Evolutionary conservation across 2,329 filamentous ascomycete genomes (phyloP).

Genomic region (Ascochyta rabiei): DNA sequence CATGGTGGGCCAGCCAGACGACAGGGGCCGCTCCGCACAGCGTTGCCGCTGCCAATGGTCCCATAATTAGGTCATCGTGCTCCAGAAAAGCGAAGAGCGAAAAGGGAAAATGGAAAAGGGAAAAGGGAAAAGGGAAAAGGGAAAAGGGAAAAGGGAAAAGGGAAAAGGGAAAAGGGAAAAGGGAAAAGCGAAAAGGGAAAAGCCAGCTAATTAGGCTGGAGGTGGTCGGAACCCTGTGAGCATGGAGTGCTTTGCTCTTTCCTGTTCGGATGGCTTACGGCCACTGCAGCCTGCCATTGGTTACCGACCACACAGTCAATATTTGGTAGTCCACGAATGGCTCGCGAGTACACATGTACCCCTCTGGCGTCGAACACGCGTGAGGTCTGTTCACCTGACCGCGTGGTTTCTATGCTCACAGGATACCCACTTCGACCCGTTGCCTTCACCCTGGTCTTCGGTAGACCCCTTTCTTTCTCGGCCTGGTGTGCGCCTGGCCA

Average conservation of each 20-base stretch:
- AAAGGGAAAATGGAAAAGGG: too few species aligned
- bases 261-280: conserved; percentile 24
- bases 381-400: conserved; percentile 43
- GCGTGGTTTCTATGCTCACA: conserved; percentile 26
- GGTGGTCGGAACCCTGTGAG: conserved; percentile 15
- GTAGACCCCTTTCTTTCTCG: conserved; percentile 18
- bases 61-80: conserved; percentile 37
- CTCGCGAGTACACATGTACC: conserved; percentile 39
- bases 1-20: conserved; percentile 24
- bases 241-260: conserved; percentile 27
- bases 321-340: conserved; percentile 45
- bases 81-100: conserved; percentile 28
- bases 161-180: too few species aligned
- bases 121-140: too few species aligned
- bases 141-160: too few species aligned
- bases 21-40: conserved; percentile 29
- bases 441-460: conserved; percentile 24
- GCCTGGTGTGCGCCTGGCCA: conserved; percentile 14
- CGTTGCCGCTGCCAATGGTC: conserved; percentile 38
- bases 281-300: conserved; percentile 33
- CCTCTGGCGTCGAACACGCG: conserved; percentile 25
- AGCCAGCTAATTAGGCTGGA: conserved; percentile 42
- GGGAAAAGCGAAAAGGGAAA: too few species aligned
- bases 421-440: conserved; percentile 11
- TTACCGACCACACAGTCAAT: conserved; percentile 45